These are phyloP conservation scores for Porphyrellus cyaneotinctus DNA, from an alignment of 768 basidiomycete species.

Conservation along the genomic window DNA sequence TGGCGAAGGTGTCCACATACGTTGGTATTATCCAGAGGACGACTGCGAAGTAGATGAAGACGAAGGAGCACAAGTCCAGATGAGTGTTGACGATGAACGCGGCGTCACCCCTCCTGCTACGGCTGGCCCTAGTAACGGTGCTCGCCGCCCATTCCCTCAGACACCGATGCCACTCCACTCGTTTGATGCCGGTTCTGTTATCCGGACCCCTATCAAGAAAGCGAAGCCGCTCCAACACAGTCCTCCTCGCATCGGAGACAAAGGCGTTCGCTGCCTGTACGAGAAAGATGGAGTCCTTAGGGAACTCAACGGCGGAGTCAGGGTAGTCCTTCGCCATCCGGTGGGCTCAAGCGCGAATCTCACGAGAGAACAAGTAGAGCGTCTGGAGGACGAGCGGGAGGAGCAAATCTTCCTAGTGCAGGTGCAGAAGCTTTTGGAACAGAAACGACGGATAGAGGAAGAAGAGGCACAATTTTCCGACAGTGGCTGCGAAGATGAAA, in stretches of 20 bases:
- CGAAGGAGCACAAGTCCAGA: constrained; percentile 4
- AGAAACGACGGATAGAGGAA: neutral
- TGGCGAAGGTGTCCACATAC: constrained; percentile 18
- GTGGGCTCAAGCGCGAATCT: constrained; percentile 22
- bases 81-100: constrained; percentile 18
- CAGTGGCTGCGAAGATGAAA: constrained; percentile 20
- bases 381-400: constrained; percentile 13
- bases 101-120: constrained; percentile 8
- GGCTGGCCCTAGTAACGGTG: neutral
- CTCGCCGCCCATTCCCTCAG: constrained; percentile 8
- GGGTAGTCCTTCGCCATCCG: constrained; percentile 23
- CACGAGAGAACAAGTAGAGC: constrained; percentile 24
- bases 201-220: constrained; percentile 29
- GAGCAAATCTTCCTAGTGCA: constrained; percentile 7
- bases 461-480: constrained; percentile 5
- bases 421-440: constrained; percentile 12
- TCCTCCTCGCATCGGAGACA: constrained; percentile 29
- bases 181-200: constrained; percentile 30
- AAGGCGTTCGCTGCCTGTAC: constrained; percentile 22
- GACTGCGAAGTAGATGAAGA: constrained; percentile 6
- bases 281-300: constrained; percentile 10
- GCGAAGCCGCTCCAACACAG: constrained; percentile 25
- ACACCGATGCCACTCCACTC: constrained; percentile 19
- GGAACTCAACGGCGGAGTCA: constrained; percentile 9
- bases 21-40: constrained; percentile 17